phyloP scores from a whole-genome alignment of 495 filamentous ascomycete species.

The Cryomyces minteri region DNA sequence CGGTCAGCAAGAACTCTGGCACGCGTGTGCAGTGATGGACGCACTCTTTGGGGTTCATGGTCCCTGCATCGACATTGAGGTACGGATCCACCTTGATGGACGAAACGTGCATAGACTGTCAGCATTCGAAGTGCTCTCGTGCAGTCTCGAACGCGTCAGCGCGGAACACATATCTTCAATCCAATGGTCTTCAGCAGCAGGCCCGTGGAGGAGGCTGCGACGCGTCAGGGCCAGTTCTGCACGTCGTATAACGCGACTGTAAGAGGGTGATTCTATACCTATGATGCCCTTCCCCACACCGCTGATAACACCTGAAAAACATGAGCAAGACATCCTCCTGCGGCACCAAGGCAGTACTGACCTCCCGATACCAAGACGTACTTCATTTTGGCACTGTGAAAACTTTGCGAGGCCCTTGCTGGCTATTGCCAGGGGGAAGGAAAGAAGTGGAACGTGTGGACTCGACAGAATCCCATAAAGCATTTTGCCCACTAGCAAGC shows the following conservation, averaged over 20 bases:
- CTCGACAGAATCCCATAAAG: too few species aligned
- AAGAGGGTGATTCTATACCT: slow-evolving; percentile 27
- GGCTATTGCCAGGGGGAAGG: slow-evolving; percentile 15
- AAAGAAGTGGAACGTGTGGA: slow-evolving; percentile 3
- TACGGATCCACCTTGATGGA: slow-evolving; percentile 75
- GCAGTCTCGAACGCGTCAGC: not conserved
- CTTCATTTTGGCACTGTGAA: slow-evolving; percentile 39
- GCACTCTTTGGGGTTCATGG: slow-evolving; percentile 63
- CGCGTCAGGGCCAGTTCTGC: slow-evolving; percentile 12
- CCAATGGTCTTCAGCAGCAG: slow-evolving; percentile 73
- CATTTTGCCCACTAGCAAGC: too few species aligned
- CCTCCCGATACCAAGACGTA: slow-evolving; percentile 73
- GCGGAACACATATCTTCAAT: slow-evolving; percentile 34
- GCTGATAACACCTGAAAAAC: slow-evolving; percentile 45
- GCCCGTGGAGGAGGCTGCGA: slow-evolving; percentile 46
- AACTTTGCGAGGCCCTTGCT: slow-evolving; percentile 6
- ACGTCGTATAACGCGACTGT: not conserved
- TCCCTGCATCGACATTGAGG: slow-evolving; percentile 72
- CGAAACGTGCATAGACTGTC: slow-evolving; percentile 28
- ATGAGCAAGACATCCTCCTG: not conserved
- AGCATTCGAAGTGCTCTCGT: slow-evolving; percentile 10
- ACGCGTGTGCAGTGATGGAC: slow-evolving; percentile 2
- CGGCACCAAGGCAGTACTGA: slow-evolving; percentile 14
- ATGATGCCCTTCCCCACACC: slow-evolving; percentile 76
- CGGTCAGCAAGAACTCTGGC: not conserved